Conservation (phyloP, 768 basidiomycete species). For the Pilatotrama ljubarskyi region DNA sequence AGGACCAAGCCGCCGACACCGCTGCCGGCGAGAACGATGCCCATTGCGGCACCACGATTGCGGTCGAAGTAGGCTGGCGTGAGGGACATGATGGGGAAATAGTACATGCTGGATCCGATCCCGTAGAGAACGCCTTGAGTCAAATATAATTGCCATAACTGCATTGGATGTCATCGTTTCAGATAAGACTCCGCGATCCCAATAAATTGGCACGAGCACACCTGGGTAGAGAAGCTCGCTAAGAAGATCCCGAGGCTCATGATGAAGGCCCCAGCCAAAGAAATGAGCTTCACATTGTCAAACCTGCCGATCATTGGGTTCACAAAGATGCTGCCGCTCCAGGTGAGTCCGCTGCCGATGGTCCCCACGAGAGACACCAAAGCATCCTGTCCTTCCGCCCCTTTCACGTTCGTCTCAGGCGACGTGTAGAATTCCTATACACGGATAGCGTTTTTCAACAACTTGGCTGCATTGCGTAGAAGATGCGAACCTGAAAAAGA, state of each 20-base stretch:
- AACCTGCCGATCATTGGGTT: constrained; percentile 40
- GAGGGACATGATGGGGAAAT: constrained; percentile 45
- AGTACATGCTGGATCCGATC: constrained; percentile 44
- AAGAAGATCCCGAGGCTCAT: constrained; percentile 45
- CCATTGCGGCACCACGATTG: constrained; percentile 48
- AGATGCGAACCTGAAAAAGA: constrained; percentile 41
- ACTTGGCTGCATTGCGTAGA: too few species aligned
- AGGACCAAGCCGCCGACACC: constrained; percentile 47
- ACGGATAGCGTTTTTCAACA: too few species aligned
- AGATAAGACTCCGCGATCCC: background rate
- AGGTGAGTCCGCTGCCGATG: constrained; percentile 45
- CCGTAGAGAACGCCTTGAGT: constrained; percentile 46
- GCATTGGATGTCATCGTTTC: background rate
- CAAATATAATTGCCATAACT: constrained; percentile 47
- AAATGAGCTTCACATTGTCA: constrained; percentile 37
- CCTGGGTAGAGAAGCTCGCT: constrained; percentile 41
- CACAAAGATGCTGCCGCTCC: constrained; percentile 48
- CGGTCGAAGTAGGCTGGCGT: constrained; percentile 45
- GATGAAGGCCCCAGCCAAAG: constrained; percentile 37
- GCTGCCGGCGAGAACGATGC: constrained; percentile 41
- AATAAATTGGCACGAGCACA: constrained; percentile 16
- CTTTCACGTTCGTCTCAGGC: constrained; percentile 34
- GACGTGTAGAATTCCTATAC: constrained; percentile 48
- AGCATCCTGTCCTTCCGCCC: constrained; percentile 40
- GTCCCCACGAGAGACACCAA: constrained; percentile 44